Conservation (phyloP, 148 eudicot genomes). For the Pouteria glomerata region DNA sequence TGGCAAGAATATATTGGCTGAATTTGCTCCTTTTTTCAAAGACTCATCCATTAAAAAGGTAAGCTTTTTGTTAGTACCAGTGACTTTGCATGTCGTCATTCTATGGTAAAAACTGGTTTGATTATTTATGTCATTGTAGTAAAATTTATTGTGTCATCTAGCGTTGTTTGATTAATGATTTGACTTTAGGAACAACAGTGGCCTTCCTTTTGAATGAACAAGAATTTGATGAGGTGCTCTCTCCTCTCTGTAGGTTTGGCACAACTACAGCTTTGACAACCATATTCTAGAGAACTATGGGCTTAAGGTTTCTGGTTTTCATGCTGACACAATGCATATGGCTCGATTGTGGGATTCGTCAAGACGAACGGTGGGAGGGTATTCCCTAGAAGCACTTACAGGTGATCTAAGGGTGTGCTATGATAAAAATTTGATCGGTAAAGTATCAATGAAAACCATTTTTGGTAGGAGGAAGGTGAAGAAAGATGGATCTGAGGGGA, state of each 20-base stretch:
- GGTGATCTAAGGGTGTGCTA: constrained; percentile 45
- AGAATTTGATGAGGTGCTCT: background rate
- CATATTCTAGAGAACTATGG: constrained; percentile 87
- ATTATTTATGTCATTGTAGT: background rate
- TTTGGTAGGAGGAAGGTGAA: constrained; percentile 79
- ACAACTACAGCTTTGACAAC: constrained; percentile 96
- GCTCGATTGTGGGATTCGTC: constrained; percentile 96
- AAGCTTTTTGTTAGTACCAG: background rate
- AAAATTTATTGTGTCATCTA: background rate
- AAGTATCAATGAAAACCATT: constrained; percentile 83
- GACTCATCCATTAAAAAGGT: constrained; percentile 84
- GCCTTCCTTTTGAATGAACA: background rate
- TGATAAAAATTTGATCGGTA: constrained; percentile 57
- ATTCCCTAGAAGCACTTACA: constrained; percentile 90
- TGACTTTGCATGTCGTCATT: background rate
- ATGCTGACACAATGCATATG: constrained; percentile 99
- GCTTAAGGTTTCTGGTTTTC: constrained; percentile 69
- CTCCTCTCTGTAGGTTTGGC: constrained; percentile 82
- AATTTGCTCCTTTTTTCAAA: constrained; percentile 89
- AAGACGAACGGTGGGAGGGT: constrained; percentile 76
- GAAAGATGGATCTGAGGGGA: constrained; percentile 86
- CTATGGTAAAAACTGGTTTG: background rate
- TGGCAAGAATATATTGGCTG: constrained; percentile 57
- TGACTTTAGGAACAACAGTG: background rate
- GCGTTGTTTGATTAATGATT: background rate